phyloP scores from a whole-genome alignment of 495 filamentous ascomycete genomes.

The Hypoxylon perforatum region DNA sequence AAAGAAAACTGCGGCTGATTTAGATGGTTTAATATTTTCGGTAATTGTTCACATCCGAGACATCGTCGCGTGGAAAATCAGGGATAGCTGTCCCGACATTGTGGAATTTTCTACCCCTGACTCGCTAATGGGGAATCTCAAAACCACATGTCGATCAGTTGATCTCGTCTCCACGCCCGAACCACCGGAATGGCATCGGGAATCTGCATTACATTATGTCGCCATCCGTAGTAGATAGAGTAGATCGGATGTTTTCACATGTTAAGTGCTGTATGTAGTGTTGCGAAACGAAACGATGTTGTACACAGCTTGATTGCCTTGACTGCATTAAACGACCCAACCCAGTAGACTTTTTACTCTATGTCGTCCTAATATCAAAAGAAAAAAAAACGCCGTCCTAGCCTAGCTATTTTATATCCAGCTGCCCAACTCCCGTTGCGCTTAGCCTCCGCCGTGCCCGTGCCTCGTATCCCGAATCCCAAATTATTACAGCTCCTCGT shows the following conservation, averaged over 20 bases:
- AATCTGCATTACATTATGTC: not conserved
- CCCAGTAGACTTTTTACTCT: too few relatives aligned
- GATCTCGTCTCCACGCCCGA: not conserved
- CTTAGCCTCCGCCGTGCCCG: too few relatives aligned
- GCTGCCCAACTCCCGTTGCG: too few relatives aligned
- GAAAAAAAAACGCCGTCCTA: slow-evolving; percentile 7
- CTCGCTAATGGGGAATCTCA: slow-evolving; percentile 4
- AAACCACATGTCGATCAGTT: not conserved
- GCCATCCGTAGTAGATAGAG: not conserved
- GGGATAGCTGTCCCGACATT: slow-evolving; percentile 7
- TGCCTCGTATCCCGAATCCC: not conserved
- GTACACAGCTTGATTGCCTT: too few relatives aligned
- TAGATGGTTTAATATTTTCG: not conserved
- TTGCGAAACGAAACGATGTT: too few relatives aligned
- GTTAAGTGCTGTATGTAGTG: too few relatives aligned
- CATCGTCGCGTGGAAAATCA: slow-evolving; percentile 21
- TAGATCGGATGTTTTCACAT: too few relatives aligned
- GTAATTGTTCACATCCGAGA: slow-evolving; percentile 7
- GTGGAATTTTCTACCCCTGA: not conserved
- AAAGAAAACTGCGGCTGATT: too few relatives aligned
- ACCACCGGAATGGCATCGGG: too few relatives aligned
- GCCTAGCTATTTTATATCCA: not conserved
- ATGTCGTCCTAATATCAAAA: slow-evolving; percentile 1
- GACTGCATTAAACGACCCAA: too few relatives aligned
- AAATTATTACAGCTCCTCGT: slow-evolving; percentile 59